These are phyloP conservation scores for Aspergillus sp. DNA, from an alignment of 2,329 filamentous ascomycete species.

Conservation along the genomic window DNA sequence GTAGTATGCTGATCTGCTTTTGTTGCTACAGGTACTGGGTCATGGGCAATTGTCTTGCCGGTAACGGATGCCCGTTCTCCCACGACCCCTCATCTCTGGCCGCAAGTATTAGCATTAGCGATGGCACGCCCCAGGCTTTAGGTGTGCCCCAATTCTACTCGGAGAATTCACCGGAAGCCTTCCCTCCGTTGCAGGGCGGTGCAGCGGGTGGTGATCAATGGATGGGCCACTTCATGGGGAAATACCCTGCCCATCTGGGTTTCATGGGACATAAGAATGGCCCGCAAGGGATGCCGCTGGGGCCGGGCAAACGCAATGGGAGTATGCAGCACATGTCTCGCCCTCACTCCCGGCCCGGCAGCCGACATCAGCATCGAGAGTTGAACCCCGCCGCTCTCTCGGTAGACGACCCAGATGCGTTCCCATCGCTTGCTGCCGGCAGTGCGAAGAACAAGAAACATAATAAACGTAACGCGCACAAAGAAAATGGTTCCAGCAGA, in stretches of 20 bases:
- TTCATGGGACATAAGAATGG: constrained; percentile 48
- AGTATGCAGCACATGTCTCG: constrained; percentile 58
- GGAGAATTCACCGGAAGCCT: constrained; percentile 74
- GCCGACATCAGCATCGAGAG: constrained; percentile 70
- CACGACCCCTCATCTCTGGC: constrained; percentile 89
- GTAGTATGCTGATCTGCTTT: neutral
- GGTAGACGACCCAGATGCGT: constrained; percentile 92
- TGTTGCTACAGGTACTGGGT: constrained; percentile 76
- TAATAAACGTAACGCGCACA: constrained; percentile 81
- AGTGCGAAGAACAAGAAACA: constrained; percentile 82
- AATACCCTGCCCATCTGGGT: constrained; percentile 45
- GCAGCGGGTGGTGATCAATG: constrained; percentile 61
- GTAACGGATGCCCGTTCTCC: constrained; percentile 92
- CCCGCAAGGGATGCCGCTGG: constrained; percentile 29
- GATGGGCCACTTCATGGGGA: constrained; percentile 48
- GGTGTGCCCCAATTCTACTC: constrained; percentile 69
- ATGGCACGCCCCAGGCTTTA: constrained; percentile 45
- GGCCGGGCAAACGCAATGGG: constrained; percentile 41
- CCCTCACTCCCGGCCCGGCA: constrained; percentile 78
- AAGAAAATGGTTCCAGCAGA: constrained; percentile 55
- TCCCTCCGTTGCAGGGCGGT: constrained; percentile 70
- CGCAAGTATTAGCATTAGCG: constrained; percentile 75
- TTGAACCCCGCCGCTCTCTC: constrained; percentile 67
- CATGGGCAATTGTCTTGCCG: constrained; percentile 90
- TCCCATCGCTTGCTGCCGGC: constrained; percentile 81